Base-by-base conservation (phyloP, 1,284 basidiomycete species). In the Trichosporon ovoides region DNA sequence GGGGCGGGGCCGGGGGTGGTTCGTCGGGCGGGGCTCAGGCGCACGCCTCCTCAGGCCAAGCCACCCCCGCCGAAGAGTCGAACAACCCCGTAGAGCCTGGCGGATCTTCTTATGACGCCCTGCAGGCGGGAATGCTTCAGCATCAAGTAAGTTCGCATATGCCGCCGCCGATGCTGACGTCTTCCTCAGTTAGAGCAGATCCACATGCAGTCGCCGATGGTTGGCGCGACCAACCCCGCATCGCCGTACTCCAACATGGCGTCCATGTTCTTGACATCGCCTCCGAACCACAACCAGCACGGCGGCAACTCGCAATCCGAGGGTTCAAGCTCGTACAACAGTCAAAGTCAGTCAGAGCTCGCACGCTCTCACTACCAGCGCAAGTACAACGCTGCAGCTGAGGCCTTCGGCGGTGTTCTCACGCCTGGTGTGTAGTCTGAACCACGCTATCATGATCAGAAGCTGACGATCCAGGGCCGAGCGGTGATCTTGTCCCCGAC, bases 201-300 rank as follows among this genome's bases (percentile, higher is more conserved):
- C 49, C 75, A 77, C 62, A 77, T 78, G 75, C 76, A 77, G 64
- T 77, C 75, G 5, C 76, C 76, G 1, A 64, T 73, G 6, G 69
- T 77, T 40, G 72, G 67, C 22, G 57, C 63, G 9, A 62, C 53
- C 38, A 72, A 72, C 54, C 69, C 67, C 3, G 59, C 65, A 19
- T 69, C 68, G 38, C 67, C 69, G 1, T 69, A 63, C 57, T 54
- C 59, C 9, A 50, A 64, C 16, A 68, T 74, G 62, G 68, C 68
- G 3, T 71, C 73, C 48, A 67, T 73, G 65, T 68, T 69, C 53
- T 65, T 73, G 36, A 62, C 68, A 3, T 72, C 72, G 9, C 67
- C 69, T 3, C 61, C 61, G n/a, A 24, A 10, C 16, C 60, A 40
- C 9, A 37, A 33, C 13, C 40, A 40, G 35, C 57, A 59, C 14